These are phyloP conservation scores for Panicum hallii DNA, from an alignment of 202 grass and related monocot species.

Conservation along the genomic window DNA sequence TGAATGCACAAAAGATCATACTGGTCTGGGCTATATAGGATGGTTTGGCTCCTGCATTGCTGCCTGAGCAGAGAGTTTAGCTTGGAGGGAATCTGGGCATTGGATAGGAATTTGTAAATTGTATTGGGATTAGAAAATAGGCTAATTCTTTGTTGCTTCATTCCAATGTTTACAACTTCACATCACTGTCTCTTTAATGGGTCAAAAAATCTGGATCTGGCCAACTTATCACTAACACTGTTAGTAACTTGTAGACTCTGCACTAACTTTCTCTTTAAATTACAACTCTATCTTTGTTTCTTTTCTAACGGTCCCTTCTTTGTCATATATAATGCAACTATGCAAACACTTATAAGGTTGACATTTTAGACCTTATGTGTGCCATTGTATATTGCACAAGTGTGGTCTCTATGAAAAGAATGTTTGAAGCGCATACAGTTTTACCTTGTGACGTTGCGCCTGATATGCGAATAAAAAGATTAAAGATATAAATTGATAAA, in stretches of 20 bases:
- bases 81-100: slow-evolving; percentile 4
- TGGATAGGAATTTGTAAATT: neutral
- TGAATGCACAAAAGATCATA: slow-evolving; percentile 26
- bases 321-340: neutral
- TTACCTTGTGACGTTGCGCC: neutral
- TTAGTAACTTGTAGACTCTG: slow-evolving; percentile 1
- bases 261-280: slow-evolving; percentile 13
- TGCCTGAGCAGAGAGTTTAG: slow-evolving; percentile 2
- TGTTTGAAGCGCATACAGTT: slow-evolving; percentile 18
- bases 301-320: neutral
- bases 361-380: neutral
- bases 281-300: no score
- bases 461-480: slow-evolving; percentile 16
- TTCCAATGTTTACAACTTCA: neutral
- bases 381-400: slow-evolving; percentile 11
- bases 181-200: neutral
- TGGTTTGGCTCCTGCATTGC: neutral
- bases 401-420: neutral
- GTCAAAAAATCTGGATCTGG: neutral
- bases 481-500: slow-evolving; percentile 5
- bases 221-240: neutral
- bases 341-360: neutral
- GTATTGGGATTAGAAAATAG: neutral
- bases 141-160: neutral
- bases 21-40: neutral